Percentiles rank a stretch among this genome's conserved stretches.
phyloP scores from a whole-genome alignment of 1,284 basidiomycete genomes.

The Hortiboletus rubellus region DNA sequence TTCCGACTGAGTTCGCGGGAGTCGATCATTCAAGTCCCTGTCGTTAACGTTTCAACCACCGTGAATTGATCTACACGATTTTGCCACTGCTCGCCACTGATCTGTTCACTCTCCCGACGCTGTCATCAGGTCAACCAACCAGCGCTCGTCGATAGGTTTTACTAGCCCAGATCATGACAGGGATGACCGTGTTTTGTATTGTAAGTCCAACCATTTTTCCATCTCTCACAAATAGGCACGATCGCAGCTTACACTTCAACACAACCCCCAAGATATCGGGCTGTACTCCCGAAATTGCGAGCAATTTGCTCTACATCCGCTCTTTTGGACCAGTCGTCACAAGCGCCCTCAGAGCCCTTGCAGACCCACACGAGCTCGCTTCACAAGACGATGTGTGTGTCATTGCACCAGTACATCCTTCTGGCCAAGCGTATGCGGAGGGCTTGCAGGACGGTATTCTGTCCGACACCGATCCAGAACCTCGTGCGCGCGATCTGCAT shows the following conservation, averaged over 20 bases:
- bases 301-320: not conserved
- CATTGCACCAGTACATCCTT: not conserved
- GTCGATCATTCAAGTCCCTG: too few relatives aligned
- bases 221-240: not conserved
- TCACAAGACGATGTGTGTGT: not conserved
- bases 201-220: not conserved
- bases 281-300: not conserved
- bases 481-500: too few relatives aligned
- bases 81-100: too few relatives aligned
- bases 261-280: not conserved
- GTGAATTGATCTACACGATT: too few relatives aligned
- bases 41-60: too few relatives aligned
- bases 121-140: too few relatives aligned
- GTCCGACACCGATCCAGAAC: not conserved
- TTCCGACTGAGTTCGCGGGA: too few relatives aligned
- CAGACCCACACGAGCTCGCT: not conserved
- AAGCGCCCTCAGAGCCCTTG: not conserved
- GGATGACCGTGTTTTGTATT: not conserved
- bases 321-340: not conserved
- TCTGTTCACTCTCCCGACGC: too few relatives aligned
- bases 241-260: not conserved
- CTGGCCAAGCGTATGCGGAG: not conserved
- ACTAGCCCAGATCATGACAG: not conserved
- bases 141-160: not conserved
- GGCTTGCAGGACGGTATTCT: too few relatives aligned